Evolutionary conservation across 805 yeast genomes (phyloP).

Genomic region (Lachancea fermentati): DNA sequence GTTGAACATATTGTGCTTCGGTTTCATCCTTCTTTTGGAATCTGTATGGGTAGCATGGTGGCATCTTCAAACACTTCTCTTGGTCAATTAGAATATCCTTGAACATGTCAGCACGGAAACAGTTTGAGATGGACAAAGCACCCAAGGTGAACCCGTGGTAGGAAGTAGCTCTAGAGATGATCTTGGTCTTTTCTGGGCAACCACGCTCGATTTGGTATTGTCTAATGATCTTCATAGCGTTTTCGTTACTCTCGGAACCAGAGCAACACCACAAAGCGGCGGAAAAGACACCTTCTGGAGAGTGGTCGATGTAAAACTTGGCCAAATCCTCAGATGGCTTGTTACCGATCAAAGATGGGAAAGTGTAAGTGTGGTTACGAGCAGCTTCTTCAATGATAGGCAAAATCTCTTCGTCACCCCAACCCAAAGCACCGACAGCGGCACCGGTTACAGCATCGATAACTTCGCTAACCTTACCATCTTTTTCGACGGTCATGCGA

Average conservation of each 20-base stretch:
- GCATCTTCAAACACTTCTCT: conserved; percentile 26
- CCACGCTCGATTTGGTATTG: conserved; percentile 43
- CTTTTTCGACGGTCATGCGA: conserved; percentile 37
- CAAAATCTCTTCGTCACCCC: conserved; percentile 33
- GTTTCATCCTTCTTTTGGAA: conserved; percentile 33
- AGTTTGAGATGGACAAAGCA: conserved; percentile 39
- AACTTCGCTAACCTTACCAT: conserved; percentile 33
- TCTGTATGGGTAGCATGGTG: conserved; percentile 34
- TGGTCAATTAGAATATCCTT: conserved; percentile 27
- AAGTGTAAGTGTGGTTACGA: conserved; percentile 35
- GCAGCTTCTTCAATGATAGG: conserved; percentile 38
- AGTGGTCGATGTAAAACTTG: conserved; percentile 36
- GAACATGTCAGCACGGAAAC: conserved; percentile 33
- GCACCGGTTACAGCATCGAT: conserved; percentile 48
- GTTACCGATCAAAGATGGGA: conserved; percentile 32
- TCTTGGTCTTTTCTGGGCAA: conserved; percentile 36
- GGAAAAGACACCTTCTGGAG: conserved; percentile 36
- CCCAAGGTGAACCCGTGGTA: conserved; percentile 49
- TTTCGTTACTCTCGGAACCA: conserved; percentile 64
- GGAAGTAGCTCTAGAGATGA: conserved; percentile 39
- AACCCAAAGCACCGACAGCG: conserved; percentile 47
- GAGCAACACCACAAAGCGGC: conserved; percentile 48
- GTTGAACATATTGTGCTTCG: conserved; percentile 35
- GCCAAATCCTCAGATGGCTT: conserved; percentile 40
- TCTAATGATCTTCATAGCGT: conserved; percentile 52